Base-by-base conservation (phyloP, 495 filamentous ascomycete species). In the Cercophora sp. region DNA sequence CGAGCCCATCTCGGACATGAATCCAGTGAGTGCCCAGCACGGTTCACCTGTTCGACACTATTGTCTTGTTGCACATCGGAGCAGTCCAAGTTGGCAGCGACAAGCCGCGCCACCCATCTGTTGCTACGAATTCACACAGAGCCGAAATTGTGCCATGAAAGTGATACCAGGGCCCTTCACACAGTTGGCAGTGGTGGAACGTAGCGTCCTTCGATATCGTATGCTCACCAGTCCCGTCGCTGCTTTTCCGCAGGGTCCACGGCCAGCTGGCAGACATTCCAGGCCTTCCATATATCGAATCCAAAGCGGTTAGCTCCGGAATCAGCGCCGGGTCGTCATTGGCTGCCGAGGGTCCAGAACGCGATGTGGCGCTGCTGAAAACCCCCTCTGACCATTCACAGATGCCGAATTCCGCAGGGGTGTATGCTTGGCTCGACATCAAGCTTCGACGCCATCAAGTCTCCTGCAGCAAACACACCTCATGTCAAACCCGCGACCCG, bases 281-380 rank as follows among this genome's bases (percentile, higher is more conserved):
- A 25, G 35, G n/a, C n/a, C 22, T 11, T 37, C n/a, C n/a, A 57
- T 63, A 51, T 48, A 60, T 44, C 51, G 42, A 51, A 51, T 35
- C 23, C 51, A 31, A 55, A 46, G 13, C 6, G 48, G 51, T 25
- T 64, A 63, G 60, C 51, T 10, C 45, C 57, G 60, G 60, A 52
- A 20, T 16, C 52, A 52, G 51, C 62, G 60, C 20, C 23, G 18
- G 0, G 10, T 1, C 11, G 0, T 44, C 13, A 63, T 61, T 63
- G 53, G 58, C 19, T 18, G 23, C n/a, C 10, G 8, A 25, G 25
- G 3, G 24, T 34, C 41, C 37, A 46, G 11, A 13, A 26, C 19
- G 16, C 24, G 40, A n/a, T 43, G 54, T 50, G 63, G 61, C 46
- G 59, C 56, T n/a, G 63, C 63, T 66, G 63, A 64, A 57, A 20